phyloP scores from a whole-genome alignment of 1,139 yeast genomes.

The Magnusiomyces sp. region DNA sequence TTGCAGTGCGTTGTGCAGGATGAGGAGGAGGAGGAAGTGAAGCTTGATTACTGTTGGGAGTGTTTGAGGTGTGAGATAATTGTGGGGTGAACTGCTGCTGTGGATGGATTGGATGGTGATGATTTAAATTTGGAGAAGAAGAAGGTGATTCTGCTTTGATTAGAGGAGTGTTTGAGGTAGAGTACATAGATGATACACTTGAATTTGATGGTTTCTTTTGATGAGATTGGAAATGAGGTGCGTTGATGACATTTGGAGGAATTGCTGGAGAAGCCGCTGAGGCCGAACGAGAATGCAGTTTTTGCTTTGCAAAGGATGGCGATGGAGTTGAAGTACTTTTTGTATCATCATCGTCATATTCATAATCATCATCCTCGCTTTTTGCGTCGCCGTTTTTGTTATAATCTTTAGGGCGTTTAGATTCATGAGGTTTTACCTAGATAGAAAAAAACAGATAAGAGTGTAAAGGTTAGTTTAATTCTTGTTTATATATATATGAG shows the following conservation, averaged over 20 bases:
- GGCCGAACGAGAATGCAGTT: conserved; percentile 6
- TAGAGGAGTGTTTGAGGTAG: too few species aligned
- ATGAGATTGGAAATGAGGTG: conserved; percentile 5
- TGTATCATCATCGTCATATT: conserved; percentile 16
- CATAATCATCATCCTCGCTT: conserved; percentile 19
- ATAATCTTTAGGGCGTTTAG: conserved; percentile 26
- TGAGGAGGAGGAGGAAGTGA: too few species aligned
- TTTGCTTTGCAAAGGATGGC: conserved; percentile 6
- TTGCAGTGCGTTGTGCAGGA: too few species aligned
- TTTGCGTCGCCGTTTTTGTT: conserved; percentile 14
- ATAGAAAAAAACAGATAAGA: neutral
- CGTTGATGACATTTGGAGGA: neutral
- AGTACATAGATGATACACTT: too few species aligned
- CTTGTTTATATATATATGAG: neutral
- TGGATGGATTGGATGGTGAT: conserved; percentile 6
- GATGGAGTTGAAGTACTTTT: conserved; percentile 7
- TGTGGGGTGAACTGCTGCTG: conserved; percentile 5
- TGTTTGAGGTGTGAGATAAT: too few species aligned
- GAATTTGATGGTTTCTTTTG: too few species aligned
- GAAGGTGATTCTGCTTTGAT: neutral
- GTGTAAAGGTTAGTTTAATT: neutral
- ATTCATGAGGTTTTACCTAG: conserved; percentile 28
- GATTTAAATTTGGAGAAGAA: neutral
- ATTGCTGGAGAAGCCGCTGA: conserved; percentile 1
- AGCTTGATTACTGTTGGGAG: too few species aligned